These are phyloP conservation scores for Parsonsia alboflavescens DNA, from an alignment of 257 asterid species.

Conservation along the genomic window DNA sequence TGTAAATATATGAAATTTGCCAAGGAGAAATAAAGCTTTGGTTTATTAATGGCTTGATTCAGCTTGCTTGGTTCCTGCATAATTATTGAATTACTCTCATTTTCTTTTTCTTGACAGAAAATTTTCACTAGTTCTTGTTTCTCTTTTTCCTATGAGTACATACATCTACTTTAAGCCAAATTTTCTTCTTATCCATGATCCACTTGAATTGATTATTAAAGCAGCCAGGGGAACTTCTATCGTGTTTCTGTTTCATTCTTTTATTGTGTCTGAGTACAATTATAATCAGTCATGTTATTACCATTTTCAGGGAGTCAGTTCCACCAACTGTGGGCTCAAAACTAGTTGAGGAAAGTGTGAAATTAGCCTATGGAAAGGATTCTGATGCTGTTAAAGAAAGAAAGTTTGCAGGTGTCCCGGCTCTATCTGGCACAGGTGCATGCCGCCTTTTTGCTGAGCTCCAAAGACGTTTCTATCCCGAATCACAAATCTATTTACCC, in stretches of 20 bases:
- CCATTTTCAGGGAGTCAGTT: neutral
- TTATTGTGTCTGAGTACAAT: slow-evolving; percentile 14
- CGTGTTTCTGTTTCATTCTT: neutral
- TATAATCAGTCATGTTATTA: slow-evolving; percentile 18
- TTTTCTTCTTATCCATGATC: neutral
- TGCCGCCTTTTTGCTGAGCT: slow-evolving; percentile 95
- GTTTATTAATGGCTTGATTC: neutral
- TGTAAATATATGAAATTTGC: neutral
- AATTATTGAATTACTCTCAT: neutral
- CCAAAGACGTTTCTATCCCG: slow-evolving; percentile 87
- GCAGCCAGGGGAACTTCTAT: neutral
- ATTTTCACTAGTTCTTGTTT: too few species aligned
- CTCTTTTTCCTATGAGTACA: neutral
- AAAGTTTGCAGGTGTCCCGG: slow-evolving; percentile 81
- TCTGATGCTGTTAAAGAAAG: slow-evolving; percentile 79
- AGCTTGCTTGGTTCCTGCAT: neutral
- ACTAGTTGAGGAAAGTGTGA: slow-evolving; percentile 63
- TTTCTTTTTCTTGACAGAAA: neutral
- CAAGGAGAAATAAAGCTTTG: neutral
- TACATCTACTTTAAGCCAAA: neutral
- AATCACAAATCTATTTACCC: slow-evolving; percentile 76
- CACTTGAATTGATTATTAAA: neutral
- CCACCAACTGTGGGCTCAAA: neutral
- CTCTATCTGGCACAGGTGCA: slow-evolving; percentile 97
- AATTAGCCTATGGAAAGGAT: slow-evolving; percentile 80